These are phyloP conservation scores for Phascolomyces articulosus DNA, from an alignment of 371 early-diverging fungal species.

Conservation along the genomic window DNA sequence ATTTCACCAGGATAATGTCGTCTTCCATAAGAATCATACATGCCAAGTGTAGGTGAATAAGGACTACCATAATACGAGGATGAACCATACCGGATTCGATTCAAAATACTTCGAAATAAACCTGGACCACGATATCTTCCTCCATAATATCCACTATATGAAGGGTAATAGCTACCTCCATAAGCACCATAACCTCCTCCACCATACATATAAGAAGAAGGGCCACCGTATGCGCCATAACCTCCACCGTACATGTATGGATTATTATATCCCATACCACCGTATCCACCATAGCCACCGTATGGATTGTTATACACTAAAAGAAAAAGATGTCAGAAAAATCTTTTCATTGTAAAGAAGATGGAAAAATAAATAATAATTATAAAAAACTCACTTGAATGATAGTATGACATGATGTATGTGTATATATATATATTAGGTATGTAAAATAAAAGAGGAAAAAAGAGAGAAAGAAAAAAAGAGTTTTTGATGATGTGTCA, in stretches of 20 bases:
- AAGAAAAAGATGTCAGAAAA: background rate
- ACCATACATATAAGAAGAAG: background rate
- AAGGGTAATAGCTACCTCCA: constrained; percentile 16
- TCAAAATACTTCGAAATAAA: constrained; percentile 21
- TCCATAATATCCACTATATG: constrained; percentile 7
- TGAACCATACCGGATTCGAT: constrained; percentile 22
- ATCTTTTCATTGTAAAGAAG: background rate
- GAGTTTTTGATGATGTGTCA: background rate
- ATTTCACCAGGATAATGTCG: constrained; percentile 22
- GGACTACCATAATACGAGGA: constrained; percentile 16
- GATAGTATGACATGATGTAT: constrained; percentile 12
- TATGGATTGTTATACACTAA: constrained; percentile 9
- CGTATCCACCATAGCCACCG: constrained; percentile 1
- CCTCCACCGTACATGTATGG: background rate
- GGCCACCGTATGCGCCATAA: background rate
- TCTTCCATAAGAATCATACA: constrained; percentile 6
- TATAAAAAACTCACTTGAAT: constrained; percentile 3
- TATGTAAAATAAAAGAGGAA: background rate
- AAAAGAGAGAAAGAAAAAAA: background rate
- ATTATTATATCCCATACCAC: background rate
- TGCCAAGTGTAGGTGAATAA: constrained; percentile 8
- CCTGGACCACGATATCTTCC: constrained; percentile 18
- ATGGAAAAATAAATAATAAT: background rate
- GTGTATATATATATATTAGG: background rate
- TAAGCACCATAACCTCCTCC: background rate